These are phyloP conservation scores for Rhytidiadelphus loreus DNA, from an alignment of 225 moss, liverwort and hornwort genomes.

Conservation along the genomic window DNA sequence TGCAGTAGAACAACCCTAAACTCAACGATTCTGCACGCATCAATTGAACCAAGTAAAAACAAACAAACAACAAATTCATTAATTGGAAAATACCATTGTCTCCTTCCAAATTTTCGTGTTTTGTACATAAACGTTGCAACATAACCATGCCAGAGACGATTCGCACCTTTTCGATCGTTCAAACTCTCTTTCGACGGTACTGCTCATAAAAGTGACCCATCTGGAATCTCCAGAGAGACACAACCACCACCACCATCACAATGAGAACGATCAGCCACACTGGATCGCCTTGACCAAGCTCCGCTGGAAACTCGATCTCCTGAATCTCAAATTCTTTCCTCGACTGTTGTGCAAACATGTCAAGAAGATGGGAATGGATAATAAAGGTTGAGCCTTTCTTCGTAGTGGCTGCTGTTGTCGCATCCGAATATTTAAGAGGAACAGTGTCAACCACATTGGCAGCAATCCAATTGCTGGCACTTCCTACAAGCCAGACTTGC, in stretches of 20 bases:
- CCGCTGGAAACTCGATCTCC: constrained; percentile 54
- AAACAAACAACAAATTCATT: not conserved
- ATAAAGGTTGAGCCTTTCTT: constrained; percentile 25
- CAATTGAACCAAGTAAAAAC: not conserved
- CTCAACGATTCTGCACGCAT: not conserved
- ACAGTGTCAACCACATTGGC: constrained; percentile 56
- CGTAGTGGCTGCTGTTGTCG: constrained; percentile 19
- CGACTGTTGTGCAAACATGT: not conserved
- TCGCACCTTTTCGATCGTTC: not conserved
- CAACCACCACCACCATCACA: constrained; percentile 18
- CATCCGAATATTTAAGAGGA: constrained; percentile 17
- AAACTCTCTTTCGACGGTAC: constrained; percentile 38
- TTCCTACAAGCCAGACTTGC: constrained; percentile 59
- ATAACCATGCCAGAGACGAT: not conserved
- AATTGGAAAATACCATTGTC: not conserved
- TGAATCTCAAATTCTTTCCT: constrained; percentile 41
- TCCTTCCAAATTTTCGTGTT: not conserved
- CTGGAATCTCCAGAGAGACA: constrained; percentile 64
- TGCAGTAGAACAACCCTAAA: not conserved
- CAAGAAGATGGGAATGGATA: constrained; percentile 4
- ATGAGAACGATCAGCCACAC: constrained; percentile 41
- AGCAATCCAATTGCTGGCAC: constrained; percentile 46
- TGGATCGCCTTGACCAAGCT: constrained; percentile 21
- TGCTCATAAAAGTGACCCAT: constrained; percentile 57
- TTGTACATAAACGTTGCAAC: not conserved